Evolutionary conservation across 2,329 filamentous ascomycete genomes (phyloP).

Genomic region (Sporothrix inflata): DNA sequence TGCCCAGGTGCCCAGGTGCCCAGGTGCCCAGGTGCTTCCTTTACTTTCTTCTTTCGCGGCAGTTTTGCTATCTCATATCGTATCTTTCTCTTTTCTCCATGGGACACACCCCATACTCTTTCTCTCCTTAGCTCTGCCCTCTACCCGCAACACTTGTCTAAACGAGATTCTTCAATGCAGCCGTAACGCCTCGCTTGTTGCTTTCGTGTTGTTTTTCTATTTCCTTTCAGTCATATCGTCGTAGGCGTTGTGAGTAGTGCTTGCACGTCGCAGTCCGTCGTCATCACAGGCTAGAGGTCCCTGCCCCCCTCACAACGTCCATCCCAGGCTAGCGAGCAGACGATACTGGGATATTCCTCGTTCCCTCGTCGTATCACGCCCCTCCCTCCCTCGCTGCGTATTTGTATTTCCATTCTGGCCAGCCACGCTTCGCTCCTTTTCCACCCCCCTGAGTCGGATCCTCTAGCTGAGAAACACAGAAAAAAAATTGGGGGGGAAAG

Average conservation of each 20-base stretch:
- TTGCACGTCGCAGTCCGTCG: no score
- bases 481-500: no score
- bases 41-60: neutral
- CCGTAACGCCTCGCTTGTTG: neutral
- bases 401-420: neutral
- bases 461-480: neutral
- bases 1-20: neutral
- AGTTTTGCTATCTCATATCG: neutral
- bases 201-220: neutral
- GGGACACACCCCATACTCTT: neutral
- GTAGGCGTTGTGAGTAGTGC: neutral
- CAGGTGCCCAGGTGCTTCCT: no score
- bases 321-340: slow-evolving; percentile 8
- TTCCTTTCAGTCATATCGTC: neutral
- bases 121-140: no score
- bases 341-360: slow-evolving; percentile 5
- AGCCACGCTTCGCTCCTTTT: neutral
- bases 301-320: neutral
- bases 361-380: neutral
- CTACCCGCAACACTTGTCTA: slow-evolving; percentile 7
- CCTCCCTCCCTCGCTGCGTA: neutral
- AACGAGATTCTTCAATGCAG: neutral
- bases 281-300: no score
- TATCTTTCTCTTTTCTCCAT: neutral
- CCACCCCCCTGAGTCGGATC: slow-evolving; percentile 8